Evolutionary conservation across 768 basidiomycete species (phyloP), one percentile per base, ranked within the genome.

Genomic region (Lentinula guzmanii): DNA sequence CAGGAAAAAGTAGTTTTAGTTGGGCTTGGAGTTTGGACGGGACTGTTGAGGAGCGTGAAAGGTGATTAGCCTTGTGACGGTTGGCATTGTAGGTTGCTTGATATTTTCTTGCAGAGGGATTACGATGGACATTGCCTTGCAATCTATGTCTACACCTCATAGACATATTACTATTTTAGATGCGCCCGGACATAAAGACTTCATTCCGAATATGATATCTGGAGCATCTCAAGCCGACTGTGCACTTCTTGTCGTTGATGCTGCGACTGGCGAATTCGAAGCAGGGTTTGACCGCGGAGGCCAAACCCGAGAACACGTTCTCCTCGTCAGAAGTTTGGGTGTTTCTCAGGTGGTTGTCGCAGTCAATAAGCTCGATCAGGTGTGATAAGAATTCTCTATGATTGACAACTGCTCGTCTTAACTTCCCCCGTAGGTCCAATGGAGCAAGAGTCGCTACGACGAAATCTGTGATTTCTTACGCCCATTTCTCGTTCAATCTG

Each of bases 11-110:
- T 63, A 96, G 93, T 67, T 99, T 99, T 69, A 93, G 91, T 61
- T 98, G 95, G 89, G 97, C 97, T 10, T 99, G 97, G 97, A 91
- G 92, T 43, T 78, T 99, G 37, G 97, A 99, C 70, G 95, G 93
- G 4, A 89, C 93, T 2, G 79, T 82, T 0, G 97, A 98, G 75
- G 97, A 99, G 75, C 78, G 97, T 61, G 91, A 94, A 74, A 80
- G 97, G 96, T 96, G 55, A 64, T 79, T 68, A 35, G 8, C 35
- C 53, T 61, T 41, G 34, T 28, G 37, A 10, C 28, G 2, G 16
- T 1, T 11, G 42, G 6, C 65, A 55, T 58, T 41, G 7, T 18
- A 41, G 18, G 41, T 42, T 67, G 21, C 68, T 41, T 21, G 10
- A 54, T 54, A 4, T 16, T 24, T 42, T 21, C 24, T 18, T 53